A percentile compares a stretch with the other conserved stretches of the same genome.
These are phyloP conservation scores for Petunia secreta DNA, from an alignment of 257 asterid species.

Conservation along the genomic window DNA sequence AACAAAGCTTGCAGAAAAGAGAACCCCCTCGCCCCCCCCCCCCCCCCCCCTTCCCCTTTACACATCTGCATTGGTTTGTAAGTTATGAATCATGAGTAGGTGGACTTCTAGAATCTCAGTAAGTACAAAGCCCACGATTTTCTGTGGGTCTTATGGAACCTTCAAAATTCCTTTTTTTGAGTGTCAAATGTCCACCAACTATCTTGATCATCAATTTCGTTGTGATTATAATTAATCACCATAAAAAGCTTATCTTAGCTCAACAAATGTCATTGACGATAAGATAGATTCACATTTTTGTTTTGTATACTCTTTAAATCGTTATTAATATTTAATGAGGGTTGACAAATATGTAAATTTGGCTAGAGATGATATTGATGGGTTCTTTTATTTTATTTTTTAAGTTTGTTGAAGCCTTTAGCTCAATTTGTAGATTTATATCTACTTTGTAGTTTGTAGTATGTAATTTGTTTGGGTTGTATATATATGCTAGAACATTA, in stretches of 20 bases:
- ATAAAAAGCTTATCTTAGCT: not conserved
- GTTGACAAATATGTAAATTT: not conserved
- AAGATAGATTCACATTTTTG: not conserved
- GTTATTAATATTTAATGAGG: not conserved
- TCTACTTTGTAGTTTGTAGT: not conserved
- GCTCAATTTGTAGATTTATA: not conserved
- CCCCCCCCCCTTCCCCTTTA: not conserved
- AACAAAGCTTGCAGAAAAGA: not conserved
- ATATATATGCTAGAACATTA: no score
- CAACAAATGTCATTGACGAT: slow-evolving; percentile 25
- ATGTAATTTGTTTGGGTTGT: not conserved
- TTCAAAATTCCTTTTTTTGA: slow-evolving; percentile 18
- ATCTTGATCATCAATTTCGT: slow-evolving; percentile 5
- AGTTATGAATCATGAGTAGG: slow-evolving; percentile 36
- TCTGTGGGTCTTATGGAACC: slow-evolving; percentile 26
- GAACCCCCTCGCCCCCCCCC: not conserved
- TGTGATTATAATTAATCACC: slow-evolving; percentile 6
- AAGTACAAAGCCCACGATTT: slow-evolving; percentile 23
- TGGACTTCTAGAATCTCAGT: slow-evolving; percentile 36
- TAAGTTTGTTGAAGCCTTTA: not conserved
- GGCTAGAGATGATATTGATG: not conserved
- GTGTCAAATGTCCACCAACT: slow-evolving; percentile 37
- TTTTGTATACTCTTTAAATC: not conserved
- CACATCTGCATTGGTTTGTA: slow-evolving; percentile 1
- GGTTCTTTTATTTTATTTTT: not conserved